Base-by-base conservation (phyloP, 2,329 filamentous ascomycete genomes). In the Exophiala oligosperma region DNA sequence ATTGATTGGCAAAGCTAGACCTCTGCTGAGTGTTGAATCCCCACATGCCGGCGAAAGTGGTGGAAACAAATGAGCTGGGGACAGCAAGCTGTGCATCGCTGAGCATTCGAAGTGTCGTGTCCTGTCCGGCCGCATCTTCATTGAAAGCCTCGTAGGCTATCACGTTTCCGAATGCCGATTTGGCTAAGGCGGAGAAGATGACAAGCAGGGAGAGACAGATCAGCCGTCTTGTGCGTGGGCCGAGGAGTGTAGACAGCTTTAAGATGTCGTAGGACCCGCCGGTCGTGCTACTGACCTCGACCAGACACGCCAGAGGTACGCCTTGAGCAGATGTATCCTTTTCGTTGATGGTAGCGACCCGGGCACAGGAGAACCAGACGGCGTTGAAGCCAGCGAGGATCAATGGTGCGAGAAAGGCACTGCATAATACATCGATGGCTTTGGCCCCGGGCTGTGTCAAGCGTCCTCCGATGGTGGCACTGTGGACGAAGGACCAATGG, bases 361-460 rank as follows among this genome's bases (percentile, higher is more conserved):
- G 60, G 12, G 64, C 63, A 35, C 54, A 63, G 21, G 29, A 50
- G 37, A 66, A 65, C 63, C 62, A 64, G 35, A 60, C 11, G 14
- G 35, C 60, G 49, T 65, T 61, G 9, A 65, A 38, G 7, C 37
- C 47, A 4, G 52, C 28, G 57, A 64, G 59, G 14, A 65, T 26
- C 12, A 59, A 23, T 7, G 63, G 63, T 4, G 58, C 57, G 11
- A 66, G 17, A 14, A 66, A 32, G 3, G 64, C 63, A 11, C 63
- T 59, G 40, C 49, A 54, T n/a, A 64, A 35, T 17, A 64, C 17
- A 50, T 65, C 63, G 14, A 66, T 50, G 17, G 60, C 64, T 56
- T 66, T 66, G 9, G 60, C 63, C 28, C 63, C 29, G 21, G 48
- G 28, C 48, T 64, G 60, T 26, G 57, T 63, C 6, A 66, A 47